Conservation (phyloP, 441 rosid genomes). For the Biscutella laevigata region DNA sequence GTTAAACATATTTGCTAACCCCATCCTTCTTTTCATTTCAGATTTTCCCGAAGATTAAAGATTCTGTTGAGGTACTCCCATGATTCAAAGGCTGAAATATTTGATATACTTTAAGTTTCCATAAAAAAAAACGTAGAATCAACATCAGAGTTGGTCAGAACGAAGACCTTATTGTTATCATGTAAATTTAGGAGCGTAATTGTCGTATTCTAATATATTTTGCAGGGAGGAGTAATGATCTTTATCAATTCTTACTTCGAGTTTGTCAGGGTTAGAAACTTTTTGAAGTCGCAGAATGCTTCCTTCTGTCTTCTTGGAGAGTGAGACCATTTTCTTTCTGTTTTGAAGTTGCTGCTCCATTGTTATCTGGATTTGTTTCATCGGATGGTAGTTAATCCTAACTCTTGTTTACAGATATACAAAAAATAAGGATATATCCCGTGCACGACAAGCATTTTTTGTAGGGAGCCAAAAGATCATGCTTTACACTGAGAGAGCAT, state of each 20-base stretch:
- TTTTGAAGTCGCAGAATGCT: conserved; percentile 77
- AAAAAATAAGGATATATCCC: conserved; percentile 58
- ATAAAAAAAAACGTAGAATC: neutral
- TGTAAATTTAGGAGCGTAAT: neutral
- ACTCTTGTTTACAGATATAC: conserved; percentile 43
- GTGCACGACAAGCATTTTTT: conserved; percentile 66
- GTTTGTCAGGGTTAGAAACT: conserved; percentile 72
- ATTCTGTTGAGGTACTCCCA: conserved; percentile 64
- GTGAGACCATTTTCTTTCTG: conserved; percentile 35
- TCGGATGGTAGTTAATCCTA: neutral
- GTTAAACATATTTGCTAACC: too few relatives aligned
- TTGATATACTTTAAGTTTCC: conserved; percentile 3
- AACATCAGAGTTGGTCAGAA: neutral
- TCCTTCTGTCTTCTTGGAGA: conserved; percentile 85
- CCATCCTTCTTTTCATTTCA: too few relatives aligned
- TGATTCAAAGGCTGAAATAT: conserved; percentile 14
- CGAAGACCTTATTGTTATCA: neutral
- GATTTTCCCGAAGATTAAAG: conserved; percentile 92
- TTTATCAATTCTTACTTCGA: conserved; percentile 85
- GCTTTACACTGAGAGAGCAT: conserved; percentile 87
- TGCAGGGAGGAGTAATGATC: conserved; percentile 85
- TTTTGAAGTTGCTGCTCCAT: neutral
- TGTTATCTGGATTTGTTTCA: conserved; percentile 11
- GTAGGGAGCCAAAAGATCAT: conserved; percentile 64
- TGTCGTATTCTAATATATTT: conserved; percentile 5